Percentiles rank a stretch among this genome's conserved stretches.
Conservation (phyloP, 2,329 filamentous ascomycete genomes). For the Ascochyta lentis region DNA sequence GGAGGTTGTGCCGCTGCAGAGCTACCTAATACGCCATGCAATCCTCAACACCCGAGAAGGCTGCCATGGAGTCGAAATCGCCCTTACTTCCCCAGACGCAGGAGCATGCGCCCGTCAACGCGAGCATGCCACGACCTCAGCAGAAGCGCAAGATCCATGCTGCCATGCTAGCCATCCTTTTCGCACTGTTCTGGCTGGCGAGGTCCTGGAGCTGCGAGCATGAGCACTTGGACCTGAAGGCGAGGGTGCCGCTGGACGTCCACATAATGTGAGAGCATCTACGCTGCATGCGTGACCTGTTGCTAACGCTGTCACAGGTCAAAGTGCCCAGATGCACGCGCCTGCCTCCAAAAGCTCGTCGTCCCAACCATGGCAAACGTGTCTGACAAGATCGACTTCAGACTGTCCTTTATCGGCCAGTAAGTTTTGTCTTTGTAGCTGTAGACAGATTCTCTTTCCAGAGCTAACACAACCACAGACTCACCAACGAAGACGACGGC, state of each 20-base stretch:
- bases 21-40: slow-evolving; percentile 10
- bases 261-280: slow-evolving; percentile 76
- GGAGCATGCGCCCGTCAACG: slow-evolving; percentile 14
- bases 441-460: neutral
- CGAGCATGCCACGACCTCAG: slow-evolving; percentile 26
- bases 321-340: slow-evolving; percentile 90
- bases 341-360: slow-evolving; percentile 81
- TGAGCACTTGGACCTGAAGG: slow-evolving; percentile 29
- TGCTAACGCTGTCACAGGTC: slow-evolving; percentile 33
- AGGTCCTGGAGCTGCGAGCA: slow-evolving; percentile 36
- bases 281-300: neutral
- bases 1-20: slow-evolving; percentile 8
- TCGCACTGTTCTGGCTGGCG: slow-evolving; percentile 44
- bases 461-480: slow-evolving; percentile 47
- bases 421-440: slow-evolving; percentile 49
- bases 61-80: slow-evolving; percentile 38
- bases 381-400: slow-evolving; percentile 86
- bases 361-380: slow-evolving; percentile 86
- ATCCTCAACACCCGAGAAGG: slow-evolving; percentile 7
- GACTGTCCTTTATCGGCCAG: slow-evolving; percentile 86
- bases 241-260: slow-evolving; percentile 79
- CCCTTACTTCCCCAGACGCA: slow-evolving; percentile 36
- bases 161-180: slow-evolving; percentile 32
- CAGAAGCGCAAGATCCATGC: slow-evolving; percentile 36
- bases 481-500: slow-evolving; percentile 76